Evolutionary conservation across 2,329 filamentous ascomycete genomes (phyloP).

Genomic region (Stromatinia cepivora): DNA sequence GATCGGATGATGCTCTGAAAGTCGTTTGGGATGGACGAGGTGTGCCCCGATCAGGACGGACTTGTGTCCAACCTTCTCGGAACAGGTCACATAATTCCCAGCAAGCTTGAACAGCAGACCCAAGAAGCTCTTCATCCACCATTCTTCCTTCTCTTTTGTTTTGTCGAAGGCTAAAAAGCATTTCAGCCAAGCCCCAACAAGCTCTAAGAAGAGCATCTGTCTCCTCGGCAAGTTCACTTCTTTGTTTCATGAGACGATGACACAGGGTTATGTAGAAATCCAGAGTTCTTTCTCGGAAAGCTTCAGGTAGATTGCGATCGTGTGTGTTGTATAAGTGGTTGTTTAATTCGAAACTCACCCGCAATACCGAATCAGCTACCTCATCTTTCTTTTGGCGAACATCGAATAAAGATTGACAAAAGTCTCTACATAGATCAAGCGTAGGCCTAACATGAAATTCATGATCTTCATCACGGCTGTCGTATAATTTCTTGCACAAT

Average conservation of each 20-base stretch:
- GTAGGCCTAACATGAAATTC: slow-evolving; percentile 71
- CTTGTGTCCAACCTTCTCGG: slow-evolving; percentile 85
- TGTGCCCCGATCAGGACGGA: slow-evolving; percentile 81
- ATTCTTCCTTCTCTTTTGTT: slow-evolving; percentile 71
- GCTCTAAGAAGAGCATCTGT: slow-evolving; percentile 81
- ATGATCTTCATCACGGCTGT: slow-evolving; percentile 71
- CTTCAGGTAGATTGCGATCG: slow-evolving; percentile 78
- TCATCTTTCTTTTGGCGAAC: slow-evolving; percentile 77
- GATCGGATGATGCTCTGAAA: slow-evolving; percentile 48
- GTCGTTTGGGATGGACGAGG: slow-evolving; percentile 77
- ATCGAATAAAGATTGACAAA: slow-evolving; percentile 90
- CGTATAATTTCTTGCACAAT: slow-evolving; percentile 84
- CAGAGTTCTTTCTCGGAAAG: slow-evolving; percentile 83
- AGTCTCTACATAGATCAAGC: slow-evolving; percentile 84
- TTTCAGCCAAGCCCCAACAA: slow-evolving; percentile 89
- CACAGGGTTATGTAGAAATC: slow-evolving; percentile 95
- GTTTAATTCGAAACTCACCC: slow-evolving; percentile 93
- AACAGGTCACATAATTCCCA: slow-evolving; percentile 96
- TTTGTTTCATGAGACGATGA: slow-evolving; percentile 94
- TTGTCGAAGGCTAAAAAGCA: slow-evolving; percentile 87
- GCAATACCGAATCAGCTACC: slow-evolving; percentile 77
- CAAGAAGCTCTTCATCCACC: slow-evolving; percentile 79
- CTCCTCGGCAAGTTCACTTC: slow-evolving; percentile 73
- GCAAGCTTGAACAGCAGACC: slow-evolving; percentile 86
- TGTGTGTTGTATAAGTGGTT: slow-evolving; percentile 95